Evolutionary conservation across 2,329 filamentous ascomycete species (phyloP), one percentile per base, ranked within the genome.

Genomic region (Phyllosticta paracitricarpa): DNA sequence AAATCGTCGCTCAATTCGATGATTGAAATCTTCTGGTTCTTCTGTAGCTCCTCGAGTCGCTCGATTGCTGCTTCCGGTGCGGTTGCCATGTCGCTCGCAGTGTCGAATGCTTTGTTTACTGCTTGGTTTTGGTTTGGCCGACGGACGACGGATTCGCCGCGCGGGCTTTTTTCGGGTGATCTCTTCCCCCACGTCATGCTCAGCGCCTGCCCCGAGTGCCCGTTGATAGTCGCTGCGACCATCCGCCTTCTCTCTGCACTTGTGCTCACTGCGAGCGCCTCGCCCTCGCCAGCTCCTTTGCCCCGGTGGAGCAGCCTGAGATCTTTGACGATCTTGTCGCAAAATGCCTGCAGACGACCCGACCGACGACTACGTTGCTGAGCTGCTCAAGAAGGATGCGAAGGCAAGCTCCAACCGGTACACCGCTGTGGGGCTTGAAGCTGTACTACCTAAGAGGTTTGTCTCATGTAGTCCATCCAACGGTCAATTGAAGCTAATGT

Each of bases 361-460:
- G 55, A 86, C 85, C 22, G 89, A 95, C 70, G 88, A 90, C 58
- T 91, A 91, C 69, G 85, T 96, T 64, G 90, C 90, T 17, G 82
- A 82, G 56, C 78, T 96, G n/a, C 80, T 97, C 40, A 84, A 86
- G 57, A 84, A 88, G 66, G 92, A 97, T 73, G 92, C 92, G 12
- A 85, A 82, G 63, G 84, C 88, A 62, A 87, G 81, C 67, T 88
- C 87, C 2, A 76, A 88, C 55, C 88, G 84, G 69, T 94, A 92
- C 72, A 88, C 89, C 0, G 77, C 87, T 6, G 80, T 90, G 69
- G 91, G 90, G 9, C 77, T 92, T 64, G 83, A 89, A 60, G 89
- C 87, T 19, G 87, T 85, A 67, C 72, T 81, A 57, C 77, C 81
- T 26, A 78, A 77, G 67, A 80, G 79, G 82, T 84, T 72, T 64